Conservation (phyloP, 495 filamentous ascomycete genomes). For the Thozetella sp. region DNA sequence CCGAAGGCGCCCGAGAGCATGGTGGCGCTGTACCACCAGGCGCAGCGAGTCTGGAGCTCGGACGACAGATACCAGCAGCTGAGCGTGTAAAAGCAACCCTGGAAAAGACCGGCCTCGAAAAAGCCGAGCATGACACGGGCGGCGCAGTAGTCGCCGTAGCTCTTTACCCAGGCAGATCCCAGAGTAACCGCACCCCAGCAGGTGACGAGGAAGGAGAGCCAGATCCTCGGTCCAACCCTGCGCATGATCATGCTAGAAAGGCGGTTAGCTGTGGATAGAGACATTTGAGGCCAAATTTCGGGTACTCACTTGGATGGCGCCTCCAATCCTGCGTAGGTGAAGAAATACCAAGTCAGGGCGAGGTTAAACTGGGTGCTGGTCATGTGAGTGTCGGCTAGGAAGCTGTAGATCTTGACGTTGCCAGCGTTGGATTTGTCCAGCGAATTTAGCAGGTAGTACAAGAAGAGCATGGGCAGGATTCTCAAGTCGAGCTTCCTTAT, state of each 20-base stretch:
- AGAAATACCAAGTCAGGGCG: not conserved
- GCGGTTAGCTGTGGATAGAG: no score
- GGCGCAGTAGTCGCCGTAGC: not conserved
- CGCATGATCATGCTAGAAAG: not conserved
- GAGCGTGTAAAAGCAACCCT: not conserved
- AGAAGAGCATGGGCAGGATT: not conserved
- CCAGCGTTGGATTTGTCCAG: not conserved
- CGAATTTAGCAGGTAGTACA: not conserved
- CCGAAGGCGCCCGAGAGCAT: not conserved
- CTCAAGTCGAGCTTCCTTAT: no score
- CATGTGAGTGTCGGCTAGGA: not conserved
- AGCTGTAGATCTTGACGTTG: not conserved
- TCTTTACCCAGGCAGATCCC: not conserved
- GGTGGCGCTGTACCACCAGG: not conserved
- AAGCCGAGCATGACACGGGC: not conserved
- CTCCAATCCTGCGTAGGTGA: no score
- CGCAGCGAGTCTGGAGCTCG: not conserved
- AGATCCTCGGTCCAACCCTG: not conserved
- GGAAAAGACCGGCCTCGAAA: not conserved
- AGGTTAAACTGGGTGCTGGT: not conserved
- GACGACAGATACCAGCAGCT: not conserved
- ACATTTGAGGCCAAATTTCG: no score
- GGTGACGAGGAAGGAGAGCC: not conserved
- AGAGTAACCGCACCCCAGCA: not conserved
- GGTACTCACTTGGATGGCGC: no score